Conservation (phyloP, 1,139 yeast species). For the Diutina scorzettiae region DNA sequence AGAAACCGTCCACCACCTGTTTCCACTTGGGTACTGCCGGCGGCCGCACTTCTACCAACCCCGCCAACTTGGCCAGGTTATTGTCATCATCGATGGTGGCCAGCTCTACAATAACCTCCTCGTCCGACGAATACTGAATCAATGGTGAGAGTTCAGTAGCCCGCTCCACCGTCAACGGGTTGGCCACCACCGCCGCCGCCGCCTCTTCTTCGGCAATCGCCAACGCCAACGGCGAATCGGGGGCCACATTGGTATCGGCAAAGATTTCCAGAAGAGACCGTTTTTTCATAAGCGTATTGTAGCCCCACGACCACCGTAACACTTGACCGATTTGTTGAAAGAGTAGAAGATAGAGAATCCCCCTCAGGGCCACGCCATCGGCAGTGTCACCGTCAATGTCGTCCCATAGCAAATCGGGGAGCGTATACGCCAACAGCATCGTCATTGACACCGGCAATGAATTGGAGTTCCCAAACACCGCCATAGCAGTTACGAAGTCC, state of each 20-base stretch:
- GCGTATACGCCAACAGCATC: conserved; percentile 55
- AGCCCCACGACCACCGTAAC: conserved; percentile 90
- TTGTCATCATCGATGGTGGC: background rate
- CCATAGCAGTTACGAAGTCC: conserved; percentile 81
- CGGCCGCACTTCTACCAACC: background rate
- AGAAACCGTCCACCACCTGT: conserved; percentile 10
- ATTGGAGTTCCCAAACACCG: conserved; percentile 76
- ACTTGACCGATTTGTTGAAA: conserved; percentile 83
- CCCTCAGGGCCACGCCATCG: conserved; percentile 70
- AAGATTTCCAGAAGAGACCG: conserved; percentile 30
- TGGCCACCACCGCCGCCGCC: background rate
- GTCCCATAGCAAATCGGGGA: conserved; percentile 69
- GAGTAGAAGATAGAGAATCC: conserved; percentile 61
- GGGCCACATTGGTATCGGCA: background rate
- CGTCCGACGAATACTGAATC: conserved; percentile 3
- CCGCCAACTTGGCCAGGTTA: background rate
- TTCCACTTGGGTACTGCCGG: background rate
- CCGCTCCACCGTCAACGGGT: background rate
- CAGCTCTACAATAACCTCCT: background rate
- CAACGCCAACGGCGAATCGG: background rate
- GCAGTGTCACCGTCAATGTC: conserved; percentile 51
- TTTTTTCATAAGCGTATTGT: conserved; percentile 53
- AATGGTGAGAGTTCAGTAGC: background rate
- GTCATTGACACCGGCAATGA: conserved; percentile 73
- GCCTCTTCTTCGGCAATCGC: conserved; percentile 1